Evolutionary conservation across 179 eudicot species (phyloP), one percentile per base, ranked within the genome.

Genomic region (Carnegiea gigantea): DNA sequence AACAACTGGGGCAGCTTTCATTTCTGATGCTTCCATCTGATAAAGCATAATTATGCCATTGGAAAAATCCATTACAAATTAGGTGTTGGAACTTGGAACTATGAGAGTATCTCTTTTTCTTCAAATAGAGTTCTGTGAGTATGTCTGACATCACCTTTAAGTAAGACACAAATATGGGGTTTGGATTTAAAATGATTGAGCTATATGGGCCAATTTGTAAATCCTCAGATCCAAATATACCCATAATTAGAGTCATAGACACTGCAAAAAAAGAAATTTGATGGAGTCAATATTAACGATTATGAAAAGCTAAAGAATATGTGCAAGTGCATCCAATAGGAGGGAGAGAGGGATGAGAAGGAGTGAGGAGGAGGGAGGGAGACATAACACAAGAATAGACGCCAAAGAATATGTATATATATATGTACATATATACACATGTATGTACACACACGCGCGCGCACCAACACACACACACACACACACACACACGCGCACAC

Each of bases 161-260:
- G 78, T 82, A 79, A 53, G 89, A 86, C 72, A 94, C 95, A 77
- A 94, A 90, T 51, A 89, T 72, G 18, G 91, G 89, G 84, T 89
- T 90, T 60, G 98, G 89, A 81, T 86, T 84, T 73, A 94, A 73
- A 70, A 90, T 86, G 75, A 91, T 84, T 15, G 98, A 94, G 82
- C 91, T 80, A 87, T 90, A 88, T 28, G 98, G 97, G 79, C 95
- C 93, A 81, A 91, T 87, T 73, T 86, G 88, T 77, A 93, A 77
- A 76, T 28, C 91, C 83, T 84, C 90, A 15, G 97, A 83, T 76
- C 91, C 97, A 78, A 90, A 94, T 30, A 94, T 90, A 51, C 97
- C 97, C 85, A 93, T 85, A 54, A 92, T 91, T 80, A 93, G 81
- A 84, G 95, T 89, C 89, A 91, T 78, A 49, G 93, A 90, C 78